A percentile compares a stretch with the other conserved stretches of the same genome.
phyloP scores from a whole-genome alignment of 192 early-diverging fungal genomes.

The Backusella sp. region DNA sequence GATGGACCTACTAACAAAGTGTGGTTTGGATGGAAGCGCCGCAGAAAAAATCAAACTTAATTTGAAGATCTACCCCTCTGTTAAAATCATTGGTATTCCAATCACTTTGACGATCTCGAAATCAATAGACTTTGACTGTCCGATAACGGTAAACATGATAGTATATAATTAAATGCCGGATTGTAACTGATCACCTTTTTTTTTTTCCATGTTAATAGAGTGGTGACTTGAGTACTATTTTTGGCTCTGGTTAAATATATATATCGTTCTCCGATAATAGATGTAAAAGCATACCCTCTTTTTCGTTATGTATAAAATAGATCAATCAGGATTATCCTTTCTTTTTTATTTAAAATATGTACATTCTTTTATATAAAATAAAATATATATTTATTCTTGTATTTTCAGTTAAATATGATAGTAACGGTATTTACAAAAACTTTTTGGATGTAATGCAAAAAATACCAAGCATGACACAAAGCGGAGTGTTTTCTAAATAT shows the following conservation, averaged over 20 bases:
- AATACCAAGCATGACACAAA: neutral
- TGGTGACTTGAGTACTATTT: neutral
- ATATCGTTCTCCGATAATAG: neutral
- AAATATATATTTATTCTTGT: neutral
- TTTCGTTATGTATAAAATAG: neutral
- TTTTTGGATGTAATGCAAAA: neutral
- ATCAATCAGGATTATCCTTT: neutral
- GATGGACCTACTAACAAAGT: conserved; percentile 39
- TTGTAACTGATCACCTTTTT: neutral
- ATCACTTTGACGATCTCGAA: conserved; percentile 45
- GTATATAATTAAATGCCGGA: neutral
- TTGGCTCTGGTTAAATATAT: neutral
- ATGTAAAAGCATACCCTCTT: neutral
- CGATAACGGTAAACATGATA: conserved; percentile 25
- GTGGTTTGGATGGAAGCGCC: conserved; percentile 37
- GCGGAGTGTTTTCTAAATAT: neutral
- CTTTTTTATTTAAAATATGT: neutral
- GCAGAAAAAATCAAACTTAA: conserved; percentile 34
- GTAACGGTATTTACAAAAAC: no score
- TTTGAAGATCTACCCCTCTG: conserved; percentile 46
- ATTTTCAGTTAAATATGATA: neutral
- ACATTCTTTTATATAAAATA: neutral
- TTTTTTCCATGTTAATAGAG: neutral
- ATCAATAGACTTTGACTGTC: conserved; percentile 37
- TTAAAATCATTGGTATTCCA: conserved; percentile 45